Evolutionary conservation across 2,329 filamentous ascomycete genomes (phyloP).

Genomic region (Pseudogymnoascus sp.): DNA sequence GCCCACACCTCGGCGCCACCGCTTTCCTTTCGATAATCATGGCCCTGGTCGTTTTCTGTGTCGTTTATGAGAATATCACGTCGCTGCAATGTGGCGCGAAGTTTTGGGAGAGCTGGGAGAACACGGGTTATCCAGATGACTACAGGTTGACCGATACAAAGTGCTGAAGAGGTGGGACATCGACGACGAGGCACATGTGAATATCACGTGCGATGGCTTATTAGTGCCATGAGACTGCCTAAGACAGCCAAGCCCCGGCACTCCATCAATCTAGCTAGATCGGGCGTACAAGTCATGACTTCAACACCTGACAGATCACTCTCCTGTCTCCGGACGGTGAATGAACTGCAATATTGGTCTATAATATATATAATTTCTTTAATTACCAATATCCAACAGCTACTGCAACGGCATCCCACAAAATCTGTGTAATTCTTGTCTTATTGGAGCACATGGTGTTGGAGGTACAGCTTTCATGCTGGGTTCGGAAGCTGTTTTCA

Average conservation of each 20-base stretch:
- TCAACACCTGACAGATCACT: not conserved
- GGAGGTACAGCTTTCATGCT: not conserved
- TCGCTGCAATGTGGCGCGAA: slow-evolving; percentile 16
- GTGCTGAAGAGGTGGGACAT: not conserved
- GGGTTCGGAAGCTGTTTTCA: not conserved
- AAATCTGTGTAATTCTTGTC: not conserved
- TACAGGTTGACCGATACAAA: not conserved
- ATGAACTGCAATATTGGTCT: not conserved
- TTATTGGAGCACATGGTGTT: not conserved
- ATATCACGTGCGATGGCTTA: not conserved
- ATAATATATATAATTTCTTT: not conserved
- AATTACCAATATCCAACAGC: not conserved
- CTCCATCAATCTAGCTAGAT: not conserved
- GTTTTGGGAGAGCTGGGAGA: slow-evolving; percentile 28
- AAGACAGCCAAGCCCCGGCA: not conserved
- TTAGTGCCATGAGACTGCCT: not conserved
- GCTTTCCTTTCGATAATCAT: slow-evolving; percentile 38
- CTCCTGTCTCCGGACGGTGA: not conserved
- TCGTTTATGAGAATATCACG: slow-evolving; percentile 39
- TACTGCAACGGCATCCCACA: not conserved
- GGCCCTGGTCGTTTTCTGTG: slow-evolving; percentile 36
- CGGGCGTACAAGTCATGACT: not conserved
- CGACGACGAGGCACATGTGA: not conserved
- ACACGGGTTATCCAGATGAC: slow-evolving; percentile 26
- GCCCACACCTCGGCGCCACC: slow-evolving; percentile 29